These are phyloP conservation scores for Globisporangium paddicum DNA, from an alignment of 352 stramenopile species.

Conservation along the genomic window DNA sequence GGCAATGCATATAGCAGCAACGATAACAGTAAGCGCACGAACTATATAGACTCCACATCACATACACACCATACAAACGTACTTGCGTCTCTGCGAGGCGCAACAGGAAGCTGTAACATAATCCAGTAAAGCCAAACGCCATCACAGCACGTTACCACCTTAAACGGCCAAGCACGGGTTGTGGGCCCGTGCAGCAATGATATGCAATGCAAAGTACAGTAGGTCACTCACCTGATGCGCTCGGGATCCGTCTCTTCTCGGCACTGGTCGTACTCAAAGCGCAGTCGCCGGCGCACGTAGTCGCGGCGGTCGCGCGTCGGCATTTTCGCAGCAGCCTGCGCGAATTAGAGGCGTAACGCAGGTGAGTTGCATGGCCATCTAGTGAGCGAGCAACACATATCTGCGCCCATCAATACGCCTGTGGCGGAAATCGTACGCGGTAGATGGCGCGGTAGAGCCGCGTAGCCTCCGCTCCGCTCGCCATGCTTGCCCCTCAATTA, in stretches of 20 bases:
- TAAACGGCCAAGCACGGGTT: background rate
- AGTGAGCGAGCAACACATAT: too few species aligned
- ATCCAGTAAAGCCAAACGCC: background rate
- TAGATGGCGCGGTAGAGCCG: conserved; percentile 75
- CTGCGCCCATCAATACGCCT: too few species aligned
- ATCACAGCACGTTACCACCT: background rate
- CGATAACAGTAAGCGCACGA: background rate
- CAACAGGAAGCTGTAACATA: conserved; percentile 25
- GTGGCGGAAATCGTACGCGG: conserved; percentile 30
- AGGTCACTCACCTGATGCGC: conserved; percentile 40
- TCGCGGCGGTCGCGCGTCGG: conserved; percentile 53
- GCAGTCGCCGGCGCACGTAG: conserved; percentile 65
- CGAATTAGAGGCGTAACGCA: background rate
- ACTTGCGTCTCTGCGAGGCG: conserved; percentile 66
- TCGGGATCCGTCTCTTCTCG: conserved; percentile 47
- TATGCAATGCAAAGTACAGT: background rate
- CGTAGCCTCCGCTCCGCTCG: conserved; percentile 31
- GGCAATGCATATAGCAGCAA: background rate
- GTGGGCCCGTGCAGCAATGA: background rate
- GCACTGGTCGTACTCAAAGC: conserved; percentile 65
- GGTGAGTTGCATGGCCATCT: too few species aligned
- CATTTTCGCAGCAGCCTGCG: conserved; percentile 59
- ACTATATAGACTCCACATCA: background rate
- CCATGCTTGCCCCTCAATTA: conserved; percentile 3
- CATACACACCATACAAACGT: background rate